Evolutionary conservation across 306 rosid species (phyloP).

Genomic region (Lathyrus aphaca): DNA sequence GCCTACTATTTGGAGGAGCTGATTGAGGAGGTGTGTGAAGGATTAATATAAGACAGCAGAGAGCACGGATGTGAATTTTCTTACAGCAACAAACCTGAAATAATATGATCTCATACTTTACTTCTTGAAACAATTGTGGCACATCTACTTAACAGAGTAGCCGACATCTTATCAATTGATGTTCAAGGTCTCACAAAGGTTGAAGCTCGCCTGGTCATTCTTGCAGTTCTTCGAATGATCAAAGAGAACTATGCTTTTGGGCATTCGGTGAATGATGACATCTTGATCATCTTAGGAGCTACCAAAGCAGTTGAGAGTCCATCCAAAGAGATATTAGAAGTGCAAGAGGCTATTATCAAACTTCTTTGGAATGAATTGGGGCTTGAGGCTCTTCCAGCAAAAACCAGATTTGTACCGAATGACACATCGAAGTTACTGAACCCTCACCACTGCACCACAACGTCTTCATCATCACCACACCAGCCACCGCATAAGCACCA

Average conservation of each 20-base stretch:
- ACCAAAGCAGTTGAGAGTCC: slow-evolving; percentile 52
- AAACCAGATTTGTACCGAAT: slow-evolving; percentile 47
- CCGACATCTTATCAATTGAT: slow-evolving; percentile 76
- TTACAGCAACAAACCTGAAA: slow-evolving; percentile 49
- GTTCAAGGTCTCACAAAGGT: slow-evolving; percentile 91
- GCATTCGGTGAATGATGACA: slow-evolving; percentile 68
- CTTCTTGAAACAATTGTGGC: slow-evolving; percentile 89
- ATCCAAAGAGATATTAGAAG: slow-evolving; percentile 48
- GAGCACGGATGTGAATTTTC: slow-evolving; percentile 53
- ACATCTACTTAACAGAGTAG: slow-evolving; percentile 72
- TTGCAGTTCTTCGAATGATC: slow-evolving; percentile 89
- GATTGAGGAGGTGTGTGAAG: slow-evolving; percentile 96
- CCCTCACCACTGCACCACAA: too few species aligned
- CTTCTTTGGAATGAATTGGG: slow-evolving; percentile 78
- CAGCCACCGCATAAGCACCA: too few species aligned
- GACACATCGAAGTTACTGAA: slow-evolving; percentile 40
- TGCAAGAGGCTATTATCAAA: slow-evolving; percentile 65
- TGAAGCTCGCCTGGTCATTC: slow-evolving; percentile 93
- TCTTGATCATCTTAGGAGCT: slow-evolving; percentile 74
- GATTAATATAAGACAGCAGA: slow-evolving; percentile 68
- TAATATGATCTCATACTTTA: slow-evolving; percentile 63
- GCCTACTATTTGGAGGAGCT: slow-evolving; percentile 78
- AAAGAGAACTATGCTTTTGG: slow-evolving; percentile 79
- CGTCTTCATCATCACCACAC: too few species aligned
- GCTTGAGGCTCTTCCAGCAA: slow-evolving; percentile 66